Evolutionary conservation across 1,284 basidiomycete species (phyloP).

Genomic region (Microbotryomycetes sp.): DNA sequence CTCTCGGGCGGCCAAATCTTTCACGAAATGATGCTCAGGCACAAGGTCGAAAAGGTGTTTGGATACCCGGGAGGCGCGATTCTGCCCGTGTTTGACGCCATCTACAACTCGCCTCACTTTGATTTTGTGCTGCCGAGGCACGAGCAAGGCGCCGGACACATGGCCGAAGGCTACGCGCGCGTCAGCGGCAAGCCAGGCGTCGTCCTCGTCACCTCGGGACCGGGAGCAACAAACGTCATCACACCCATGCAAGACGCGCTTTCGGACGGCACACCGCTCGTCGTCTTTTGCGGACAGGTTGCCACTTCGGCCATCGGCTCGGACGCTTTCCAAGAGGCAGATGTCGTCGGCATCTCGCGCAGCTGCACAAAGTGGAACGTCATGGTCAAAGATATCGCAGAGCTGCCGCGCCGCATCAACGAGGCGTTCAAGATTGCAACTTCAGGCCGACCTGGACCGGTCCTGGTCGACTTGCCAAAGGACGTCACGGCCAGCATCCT

Average conservation of each 20-base stretch:
- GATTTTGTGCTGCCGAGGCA: constrained; percentile 93
- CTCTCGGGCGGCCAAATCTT: constrained; percentile 95
- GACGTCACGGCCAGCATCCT: constrained; percentile 92
- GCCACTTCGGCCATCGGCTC: constrained; percentile 96
- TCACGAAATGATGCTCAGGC: constrained; percentile 99
- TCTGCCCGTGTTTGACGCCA: constrained; percentile 97
- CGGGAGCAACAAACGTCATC: constrained; percentile 94
- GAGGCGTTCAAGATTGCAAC: constrained; percentile 99
- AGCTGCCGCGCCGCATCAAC: constrained; percentile 91
- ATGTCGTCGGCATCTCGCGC: constrained; percentile 90
- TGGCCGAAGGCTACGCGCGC: constrained; percentile 85
- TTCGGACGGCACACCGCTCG: constrained; percentile 86
- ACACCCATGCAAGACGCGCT: constrained; percentile 98
- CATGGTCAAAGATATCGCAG: constrained; percentile 96
- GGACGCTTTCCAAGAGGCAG: constrained; percentile 97
- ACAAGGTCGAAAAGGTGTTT: constrained; percentile 93
- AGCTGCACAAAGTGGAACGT: constrained; percentile 99
- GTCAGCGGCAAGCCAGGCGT: constrained; percentile 97
- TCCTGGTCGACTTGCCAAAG: constrained; percentile 95
- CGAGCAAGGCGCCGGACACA: constrained; percentile 97
- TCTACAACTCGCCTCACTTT: constrained; percentile 89
- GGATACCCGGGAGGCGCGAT: constrained; percentile 93
- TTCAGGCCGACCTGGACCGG: constrained; percentile 90
- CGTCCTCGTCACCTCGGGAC: constrained; percentile 94
- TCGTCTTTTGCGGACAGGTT: constrained; percentile 96